Conservation (phyloP, 441 rosid species). For the Lepidium campestre region DNA sequence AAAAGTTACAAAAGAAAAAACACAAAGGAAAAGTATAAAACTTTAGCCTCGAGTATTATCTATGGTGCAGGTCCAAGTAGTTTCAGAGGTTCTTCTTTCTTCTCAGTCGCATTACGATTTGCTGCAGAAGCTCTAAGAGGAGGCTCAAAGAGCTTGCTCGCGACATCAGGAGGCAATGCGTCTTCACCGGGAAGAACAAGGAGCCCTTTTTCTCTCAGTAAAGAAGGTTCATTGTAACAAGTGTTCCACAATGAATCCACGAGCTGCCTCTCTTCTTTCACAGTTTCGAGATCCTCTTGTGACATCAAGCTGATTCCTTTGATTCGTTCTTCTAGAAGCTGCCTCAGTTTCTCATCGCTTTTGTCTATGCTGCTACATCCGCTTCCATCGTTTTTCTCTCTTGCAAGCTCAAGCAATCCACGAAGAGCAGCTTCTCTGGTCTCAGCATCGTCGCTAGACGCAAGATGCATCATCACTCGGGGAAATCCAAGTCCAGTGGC, state of each 20-base stretch:
- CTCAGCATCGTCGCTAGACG: slow-evolving; percentile 55
- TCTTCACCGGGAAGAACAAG: slow-evolving; percentile 84
- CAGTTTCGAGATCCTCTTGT: slow-evolving; percentile 69
- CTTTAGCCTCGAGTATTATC: not conserved
- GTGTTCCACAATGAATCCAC: slow-evolving; percentile 72
- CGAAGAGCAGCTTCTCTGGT: slow-evolving; percentile 74
- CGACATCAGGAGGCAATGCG: slow-evolving; percentile 74
- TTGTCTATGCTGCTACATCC: slow-evolving; percentile 20
- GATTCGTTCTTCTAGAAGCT: slow-evolving; percentile 66
- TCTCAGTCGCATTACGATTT: slow-evolving; percentile 31
- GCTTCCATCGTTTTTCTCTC: slow-evolving; percentile 32
- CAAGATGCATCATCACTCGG: slow-evolving; percentile 63
- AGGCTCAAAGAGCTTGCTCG: slow-evolving; percentile 81
- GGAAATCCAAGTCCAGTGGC: slow-evolving; percentile 63
- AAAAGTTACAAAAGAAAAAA: not conserved
- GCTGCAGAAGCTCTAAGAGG: slow-evolving; percentile 78
- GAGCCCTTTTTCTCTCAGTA: slow-evolving; percentile 67
- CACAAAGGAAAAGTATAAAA: not conserved
- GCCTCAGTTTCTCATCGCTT: slow-evolving; percentile 52
- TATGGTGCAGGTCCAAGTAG: slow-evolving; percentile 50
- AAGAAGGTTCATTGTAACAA: slow-evolving; percentile 70
- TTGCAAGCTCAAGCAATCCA: slow-evolving; percentile 58
- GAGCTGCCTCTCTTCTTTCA: slow-evolving; percentile 80
- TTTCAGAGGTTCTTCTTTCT: slow-evolving; percentile 55
- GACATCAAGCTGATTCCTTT: slow-evolving; percentile 64